Percentiles rank a stretch among this genome's conserved stretches.
Evolutionary conservation across 176 grass and related monocot genomes (phyloP).

Genomic region (Musa troglodytarum): DNA sequence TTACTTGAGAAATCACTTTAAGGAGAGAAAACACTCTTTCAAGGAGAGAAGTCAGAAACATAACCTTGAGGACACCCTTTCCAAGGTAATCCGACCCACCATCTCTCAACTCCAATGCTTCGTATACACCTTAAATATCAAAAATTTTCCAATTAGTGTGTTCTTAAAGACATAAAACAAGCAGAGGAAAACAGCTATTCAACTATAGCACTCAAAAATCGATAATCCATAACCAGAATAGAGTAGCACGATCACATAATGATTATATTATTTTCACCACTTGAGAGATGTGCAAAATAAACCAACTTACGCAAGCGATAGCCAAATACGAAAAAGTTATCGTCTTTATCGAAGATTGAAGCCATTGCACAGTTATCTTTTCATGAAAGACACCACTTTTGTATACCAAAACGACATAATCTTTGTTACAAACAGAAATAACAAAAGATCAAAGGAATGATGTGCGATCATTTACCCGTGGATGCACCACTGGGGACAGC

Average conservation of each 20-base stretch:
- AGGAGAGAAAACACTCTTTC: background rate
- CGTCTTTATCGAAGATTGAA: too few relatives aligned
- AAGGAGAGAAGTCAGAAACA: background rate
- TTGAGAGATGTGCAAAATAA: too few relatives aligned
- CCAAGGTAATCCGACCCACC: slow-evolving; percentile 88
- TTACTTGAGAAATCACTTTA: background rate
- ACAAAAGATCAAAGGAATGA: background rate
- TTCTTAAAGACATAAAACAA: background rate
- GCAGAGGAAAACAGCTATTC: background rate
- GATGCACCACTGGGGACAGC: slow-evolving; percentile 92
- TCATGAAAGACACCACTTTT: background rate
- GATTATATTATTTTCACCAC: too few relatives aligned
- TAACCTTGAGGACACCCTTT: slow-evolving; percentile 81
- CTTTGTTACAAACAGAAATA: background rate
- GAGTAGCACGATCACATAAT: background rate
- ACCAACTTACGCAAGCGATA: too few relatives aligned
- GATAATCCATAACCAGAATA: background rate
- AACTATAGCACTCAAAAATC: background rate
- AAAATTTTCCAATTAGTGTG: background rate
- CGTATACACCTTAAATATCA: slow-evolving; percentile 54
- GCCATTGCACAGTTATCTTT: too few relatives aligned
- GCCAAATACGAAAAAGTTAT: too few relatives aligned
- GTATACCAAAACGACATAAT: background rate
- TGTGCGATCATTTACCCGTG: slow-evolving; percentile 38
- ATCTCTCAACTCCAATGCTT: slow-evolving; percentile 82